Evolutionary conservation across 352 stramenopile genomes (phyloP).

Genomic region (Globisporangium paroecandrum): DNA sequence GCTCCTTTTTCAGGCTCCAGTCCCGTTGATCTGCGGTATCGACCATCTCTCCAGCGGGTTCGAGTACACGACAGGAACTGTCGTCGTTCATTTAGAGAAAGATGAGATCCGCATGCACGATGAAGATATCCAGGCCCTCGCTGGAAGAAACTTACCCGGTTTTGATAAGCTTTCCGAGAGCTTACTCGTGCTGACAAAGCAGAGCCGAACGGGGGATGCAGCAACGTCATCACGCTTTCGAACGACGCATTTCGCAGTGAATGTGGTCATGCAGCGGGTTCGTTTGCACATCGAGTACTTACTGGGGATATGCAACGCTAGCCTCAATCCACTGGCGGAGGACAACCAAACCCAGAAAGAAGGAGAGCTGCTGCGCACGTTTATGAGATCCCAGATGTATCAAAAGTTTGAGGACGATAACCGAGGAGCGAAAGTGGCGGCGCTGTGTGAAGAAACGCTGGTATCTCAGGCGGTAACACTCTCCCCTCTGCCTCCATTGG

Average conservation of each 20-base stretch:
- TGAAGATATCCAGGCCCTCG: conserved; percentile 26
- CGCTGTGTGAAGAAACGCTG: not conserved
- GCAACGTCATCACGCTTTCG: not conserved
- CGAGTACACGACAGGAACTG: conserved; percentile 34
- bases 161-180: conserved; percentile 30
- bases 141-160: conserved; percentile 25
- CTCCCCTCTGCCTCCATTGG: not conserved
- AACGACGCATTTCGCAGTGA: conserved; percentile 28
- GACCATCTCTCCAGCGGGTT: conserved; percentile 37
- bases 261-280: conserved; percentile 45
- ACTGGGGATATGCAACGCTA: conserved; percentile 19
- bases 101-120: conserved; percentile 31
- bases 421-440: conserved; percentile 1
- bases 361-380: conserved; percentile 22
- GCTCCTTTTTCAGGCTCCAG: conserved; percentile 29
- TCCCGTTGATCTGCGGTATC: conserved; percentile 50
- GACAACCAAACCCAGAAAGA: conserved; percentile 7
- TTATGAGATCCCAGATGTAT: conserved; percentile 52
- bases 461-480: not conserved
- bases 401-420: conserved; percentile 50
- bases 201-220: conserved; percentile 10
- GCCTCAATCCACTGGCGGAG: not conserved
- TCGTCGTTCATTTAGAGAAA: conserved; percentile 30
- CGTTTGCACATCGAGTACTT: conserved; percentile 42
- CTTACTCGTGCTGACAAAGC: conserved; percentile 30